A percentile compares a stretch with the other conserved stretches of the same genome.
phyloP scores from a whole-genome alignment of 2,329 filamentous ascomycete genomes.

The Beauveria brongniartii region DNA sequence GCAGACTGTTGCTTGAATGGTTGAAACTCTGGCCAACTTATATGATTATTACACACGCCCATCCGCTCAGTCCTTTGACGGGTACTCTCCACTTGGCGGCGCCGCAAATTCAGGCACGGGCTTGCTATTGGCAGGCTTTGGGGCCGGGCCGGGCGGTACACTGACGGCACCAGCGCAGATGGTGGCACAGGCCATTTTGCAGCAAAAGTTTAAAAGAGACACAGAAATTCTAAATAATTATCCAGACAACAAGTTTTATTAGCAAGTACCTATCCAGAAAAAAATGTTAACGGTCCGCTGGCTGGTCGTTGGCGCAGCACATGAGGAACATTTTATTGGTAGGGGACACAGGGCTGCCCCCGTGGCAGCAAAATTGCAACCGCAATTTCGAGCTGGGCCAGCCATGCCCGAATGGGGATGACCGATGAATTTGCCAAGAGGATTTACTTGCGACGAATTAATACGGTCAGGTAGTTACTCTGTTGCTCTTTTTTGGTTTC shows the following conservation, averaged over 20 bases:
- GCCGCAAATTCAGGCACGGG: constrained; percentile 4
- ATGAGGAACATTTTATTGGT: background rate
- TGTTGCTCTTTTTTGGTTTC: too few relatives aligned
- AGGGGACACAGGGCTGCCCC: background rate
- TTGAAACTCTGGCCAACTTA: background rate
- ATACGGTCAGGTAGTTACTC: too few relatives aligned
- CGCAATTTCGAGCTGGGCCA: constrained; percentile 21
- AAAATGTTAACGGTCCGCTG: too few relatives aligned
- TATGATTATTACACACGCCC: background rate
- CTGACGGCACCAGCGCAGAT: too few relatives aligned
- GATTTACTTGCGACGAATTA: background rate
- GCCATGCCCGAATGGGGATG: background rate
- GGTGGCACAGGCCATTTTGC: too few relatives aligned
- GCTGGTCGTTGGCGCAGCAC: background rate
- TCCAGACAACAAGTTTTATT: too few relatives aligned
- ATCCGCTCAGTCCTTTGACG: background rate
- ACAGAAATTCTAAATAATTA: background rate
- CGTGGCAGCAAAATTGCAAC: constrained; percentile 5
- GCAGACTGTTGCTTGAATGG: too few relatives aligned
- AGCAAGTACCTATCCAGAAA: too few relatives aligned
- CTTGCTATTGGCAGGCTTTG: background rate
- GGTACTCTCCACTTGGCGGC: background rate
- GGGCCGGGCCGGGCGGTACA: background rate
- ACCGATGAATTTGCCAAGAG: background rate
- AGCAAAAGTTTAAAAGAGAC: background rate